Evolutionary conservation across 805 yeast species (phyloP), one percentile per base, ranked within the genome.

Genomic region (Wickerhamiella slavikovae): DNA sequence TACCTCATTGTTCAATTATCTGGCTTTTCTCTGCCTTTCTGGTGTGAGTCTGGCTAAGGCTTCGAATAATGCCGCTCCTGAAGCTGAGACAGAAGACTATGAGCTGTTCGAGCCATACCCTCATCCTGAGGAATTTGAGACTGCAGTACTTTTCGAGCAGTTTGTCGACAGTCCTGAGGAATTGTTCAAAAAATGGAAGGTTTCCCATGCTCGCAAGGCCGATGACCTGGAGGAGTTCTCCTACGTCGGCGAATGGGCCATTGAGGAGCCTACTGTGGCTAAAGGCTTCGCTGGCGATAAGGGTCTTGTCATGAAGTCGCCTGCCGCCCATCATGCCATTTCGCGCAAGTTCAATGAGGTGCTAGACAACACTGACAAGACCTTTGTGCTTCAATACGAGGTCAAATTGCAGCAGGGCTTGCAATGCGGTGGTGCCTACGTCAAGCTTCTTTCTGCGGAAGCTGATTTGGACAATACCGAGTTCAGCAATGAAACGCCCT

Each of bases 391-490:
- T 24, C 95, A 83, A 54, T 83, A 79, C 51, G 95, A 83, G 52
- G 77, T 79, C 32, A 82, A 82, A 54, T 53, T 72, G 24, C 93
- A 83, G 55, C 60, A 73, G 24, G 78, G 77, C 7, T 55, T 80
- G 32, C 60, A 60, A 26, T 83, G 95, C 53, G 92, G 93, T 28
- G 95, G 95, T 32, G 85, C 91, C 1, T 83, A 82, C 53, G 49
- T 83, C 39, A 83, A 83, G 57, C 57, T 83, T 26, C 52, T 83
- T 32, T 58, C 68, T 26, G 45, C 52, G 25, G 47, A 52, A 15
- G 57, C 47, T 1, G 51, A 47, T 7, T 43, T 47, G 15, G 51
- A 44, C 32, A 57, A 54, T 21, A 47, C 51, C 23, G 64, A 66
- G 35, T 74, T 80, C 57, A 59, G 57, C 38, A 64, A 66, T 35